Conservation (phyloP, 441 rosid species). For the Geranium incanum region DNA sequence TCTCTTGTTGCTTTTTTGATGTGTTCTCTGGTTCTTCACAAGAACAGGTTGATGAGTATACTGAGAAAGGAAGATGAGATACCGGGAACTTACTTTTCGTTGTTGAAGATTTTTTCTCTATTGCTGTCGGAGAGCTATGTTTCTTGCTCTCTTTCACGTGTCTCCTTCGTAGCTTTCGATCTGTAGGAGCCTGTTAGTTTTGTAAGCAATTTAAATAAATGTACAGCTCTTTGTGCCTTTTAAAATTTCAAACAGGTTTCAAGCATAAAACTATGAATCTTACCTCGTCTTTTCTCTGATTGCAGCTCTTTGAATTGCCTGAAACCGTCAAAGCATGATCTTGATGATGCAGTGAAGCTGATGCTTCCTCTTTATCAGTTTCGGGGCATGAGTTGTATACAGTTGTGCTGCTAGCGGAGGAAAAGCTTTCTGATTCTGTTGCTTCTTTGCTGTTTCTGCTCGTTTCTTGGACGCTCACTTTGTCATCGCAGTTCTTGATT, state of each 20-base stretch:
- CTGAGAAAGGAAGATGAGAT: neutral
- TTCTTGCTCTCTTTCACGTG: constrained; percentile 23
- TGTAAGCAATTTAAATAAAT: constrained; percentile 14
- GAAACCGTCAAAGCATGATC: neutral
- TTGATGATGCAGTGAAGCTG: constrained; percentile 16
- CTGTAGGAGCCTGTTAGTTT: constrained; percentile 33
- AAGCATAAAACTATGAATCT: neutral
- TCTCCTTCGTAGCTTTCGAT: constrained; percentile 21
- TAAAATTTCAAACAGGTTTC: constrained; percentile 5
- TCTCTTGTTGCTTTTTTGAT: neutral
- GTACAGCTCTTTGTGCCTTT: neutral
- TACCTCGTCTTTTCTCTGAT: constrained; percentile 26
- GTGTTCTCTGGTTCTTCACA: neutral
- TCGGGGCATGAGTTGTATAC: constrained; percentile 34
- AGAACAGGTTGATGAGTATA: neutral
- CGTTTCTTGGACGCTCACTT: constrained; percentile 15
- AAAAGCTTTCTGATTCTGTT: constrained; percentile 27
- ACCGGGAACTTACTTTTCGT: constrained; percentile 19
- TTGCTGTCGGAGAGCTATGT: constrained; percentile 19
- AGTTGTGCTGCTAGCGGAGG: constrained; percentile 32
- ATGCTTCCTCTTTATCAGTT: constrained; percentile 32
- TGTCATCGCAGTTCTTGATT: constrained; percentile 17
- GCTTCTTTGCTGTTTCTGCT: constrained; percentile 18
- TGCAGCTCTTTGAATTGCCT: neutral
- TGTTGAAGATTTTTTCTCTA: constrained; percentile 14